A percentile compares a stretch with the other conserved stretches of the same genome.
phyloP scores from a whole-genome alignment of 2,329 filamentous ascomycete genomes.

The Colletotrichum tamarilloi region DNA sequence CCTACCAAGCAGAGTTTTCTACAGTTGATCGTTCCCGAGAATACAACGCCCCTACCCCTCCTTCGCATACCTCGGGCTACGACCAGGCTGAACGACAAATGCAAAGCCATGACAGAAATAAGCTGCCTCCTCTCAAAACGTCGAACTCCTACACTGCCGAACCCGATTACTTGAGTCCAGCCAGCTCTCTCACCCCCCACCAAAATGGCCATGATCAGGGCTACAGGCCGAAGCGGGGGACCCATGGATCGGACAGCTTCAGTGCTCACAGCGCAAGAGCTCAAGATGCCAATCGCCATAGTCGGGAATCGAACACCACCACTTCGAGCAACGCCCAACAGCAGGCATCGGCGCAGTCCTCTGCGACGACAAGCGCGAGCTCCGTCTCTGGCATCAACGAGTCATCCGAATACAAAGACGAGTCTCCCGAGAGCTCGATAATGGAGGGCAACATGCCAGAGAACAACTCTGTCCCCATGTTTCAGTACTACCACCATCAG shows the following conservation, averaged over 20 bases:
- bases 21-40: conserved; percentile 42
- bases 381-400: conserved; percentile 65
- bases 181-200: conserved; percentile 10
- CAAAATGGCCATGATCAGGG: conserved; percentile 13
- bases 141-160: conserved; percentile 21
- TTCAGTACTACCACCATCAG: conserved; percentile 73
- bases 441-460: conserved; percentile 56
- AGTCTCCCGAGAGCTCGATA: conserved; percentile 63
- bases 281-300: conserved; percentile 57
- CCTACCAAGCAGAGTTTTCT: conserved; percentile 40
- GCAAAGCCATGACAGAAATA: conserved; percentile 21
- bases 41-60: conserved; percentile 49
- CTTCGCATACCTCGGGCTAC: conserved; percentile 46
- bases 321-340: conserved; percentile 62
- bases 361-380: conserved; percentile 66
- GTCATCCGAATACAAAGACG: conserved; percentile 55
- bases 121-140: conserved; percentile 25
- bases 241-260: conserved; percentile 44
- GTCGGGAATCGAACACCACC: conserved; percentile 62
- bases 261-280: conserved; percentile 47
- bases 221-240: conserved; percentile 4
- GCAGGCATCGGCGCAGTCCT: conserved; percentile 62
- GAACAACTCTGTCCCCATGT: conserved; percentile 62
- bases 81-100: conserved; percentile 29
- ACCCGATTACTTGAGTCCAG: conserved; percentile 9